Evolutionary conservation across 2,329 filamentous ascomycete genomes (phyloP).

Genomic region (Calonectria pseudoturangicola): DNA sequence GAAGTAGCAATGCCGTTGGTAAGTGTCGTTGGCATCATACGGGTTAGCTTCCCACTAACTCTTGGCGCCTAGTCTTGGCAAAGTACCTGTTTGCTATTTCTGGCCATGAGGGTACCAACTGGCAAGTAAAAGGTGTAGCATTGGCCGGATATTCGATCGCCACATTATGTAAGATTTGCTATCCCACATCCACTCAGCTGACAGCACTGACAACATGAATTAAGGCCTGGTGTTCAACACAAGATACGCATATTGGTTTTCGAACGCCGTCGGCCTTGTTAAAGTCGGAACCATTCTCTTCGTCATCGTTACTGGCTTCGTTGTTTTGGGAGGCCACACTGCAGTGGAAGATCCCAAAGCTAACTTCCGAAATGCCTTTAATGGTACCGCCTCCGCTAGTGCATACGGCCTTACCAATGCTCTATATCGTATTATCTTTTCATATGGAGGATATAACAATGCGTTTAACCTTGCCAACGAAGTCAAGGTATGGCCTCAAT

Average conservation of each 20-base stretch:
- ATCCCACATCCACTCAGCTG: too few species aligned
- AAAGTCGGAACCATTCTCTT: constrained; percentile 32
- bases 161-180: constrained; percentile 17
- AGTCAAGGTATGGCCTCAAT: constrained; percentile 22
- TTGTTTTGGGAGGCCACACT: constrained; percentile 34
- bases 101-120: constrained; percentile 23
- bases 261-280: constrained; percentile 32
- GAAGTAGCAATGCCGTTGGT: constrained; percentile 34
- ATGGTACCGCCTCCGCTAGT: constrained; percentile 10
- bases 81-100: constrained; percentile 35
- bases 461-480: constrained; percentile 36
- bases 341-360: constrained; percentile 30
- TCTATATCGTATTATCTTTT: constrained; percentile 35
- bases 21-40: neutral
- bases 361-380: constrained; percentile 35
- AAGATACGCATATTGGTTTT: constrained; percentile 36
- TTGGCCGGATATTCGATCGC: constrained; percentile 32
- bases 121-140: constrained; percentile 32
- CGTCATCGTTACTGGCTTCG: constrained; percentile 35
- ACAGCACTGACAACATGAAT: constrained; percentile 2
- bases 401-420: constrained; percentile 36
- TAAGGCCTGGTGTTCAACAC: constrained; percentile 36
- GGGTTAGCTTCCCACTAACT: constrained; percentile 15
- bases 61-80: constrained; percentile 24
- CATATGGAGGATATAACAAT: constrained; percentile 35